Percentiles rank a stretch among this genome's conserved stretches.
Conservation (phyloP, 2,329 filamentous ascomycete genomes). For the Rutstroemia sp. region DNA sequence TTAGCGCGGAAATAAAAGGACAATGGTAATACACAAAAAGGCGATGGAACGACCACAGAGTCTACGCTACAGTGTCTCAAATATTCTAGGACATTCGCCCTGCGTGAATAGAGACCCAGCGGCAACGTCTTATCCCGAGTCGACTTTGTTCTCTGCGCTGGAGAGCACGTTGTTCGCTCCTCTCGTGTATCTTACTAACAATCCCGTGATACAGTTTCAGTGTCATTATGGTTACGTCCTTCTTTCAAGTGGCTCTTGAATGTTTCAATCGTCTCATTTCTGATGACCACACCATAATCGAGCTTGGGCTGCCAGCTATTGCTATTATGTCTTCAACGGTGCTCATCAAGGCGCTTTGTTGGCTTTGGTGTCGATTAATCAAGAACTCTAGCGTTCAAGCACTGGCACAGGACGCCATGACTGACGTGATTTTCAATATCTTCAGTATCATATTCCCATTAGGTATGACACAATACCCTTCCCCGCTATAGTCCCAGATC, state of each 20-base stretch:
- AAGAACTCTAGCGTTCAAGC: conserved; percentile 59
- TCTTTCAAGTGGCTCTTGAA: conserved; percentile 53
- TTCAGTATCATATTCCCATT: conserved; percentile 55
- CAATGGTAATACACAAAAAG: too few species aligned
- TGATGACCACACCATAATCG: conserved; percentile 38
- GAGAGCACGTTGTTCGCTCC: too few species aligned
- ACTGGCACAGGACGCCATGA: conserved; percentile 56
- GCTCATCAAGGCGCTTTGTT: conserved; percentile 51
- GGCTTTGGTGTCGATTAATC: conserved; percentile 50
- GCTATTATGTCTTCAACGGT: conserved; percentile 50
- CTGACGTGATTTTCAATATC: conserved; percentile 57
- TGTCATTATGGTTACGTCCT: conserved; percentile 56
- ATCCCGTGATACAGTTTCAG: conserved; percentile 35
- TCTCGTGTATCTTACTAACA: background rate
- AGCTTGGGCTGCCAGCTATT: conserved; percentile 46
- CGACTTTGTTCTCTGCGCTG: too few species aligned
- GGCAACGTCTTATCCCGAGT: too few species aligned
- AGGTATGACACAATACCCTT: conserved; percentile 16
- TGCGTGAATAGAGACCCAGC: too few species aligned
- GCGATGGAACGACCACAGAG: too few species aligned
- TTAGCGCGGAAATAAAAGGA: background rate
- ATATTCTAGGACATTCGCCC: too few species aligned
- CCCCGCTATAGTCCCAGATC: background rate
- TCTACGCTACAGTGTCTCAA: too few species aligned
- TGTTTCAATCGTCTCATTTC: conserved; percentile 51